Evolutionary conservation across 2,329 filamentous ascomycete genomes (phyloP).

Genomic region (Pseudopithomyces maydicus): DNA sequence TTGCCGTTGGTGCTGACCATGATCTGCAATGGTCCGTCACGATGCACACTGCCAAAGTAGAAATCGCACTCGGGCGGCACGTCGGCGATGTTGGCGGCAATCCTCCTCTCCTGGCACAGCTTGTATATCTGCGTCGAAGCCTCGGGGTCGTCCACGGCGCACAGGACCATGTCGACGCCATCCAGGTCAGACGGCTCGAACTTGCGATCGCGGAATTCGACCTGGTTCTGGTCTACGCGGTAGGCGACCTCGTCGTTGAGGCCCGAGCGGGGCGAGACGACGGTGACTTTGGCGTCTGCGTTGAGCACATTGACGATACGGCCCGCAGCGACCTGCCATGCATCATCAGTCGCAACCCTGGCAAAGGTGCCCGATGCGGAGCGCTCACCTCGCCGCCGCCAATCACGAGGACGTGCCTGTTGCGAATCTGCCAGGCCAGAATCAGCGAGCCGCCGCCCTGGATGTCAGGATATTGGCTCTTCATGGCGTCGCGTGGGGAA

Average conservation of each 20-base stretch:
- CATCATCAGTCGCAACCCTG: conserved; percentile 31
- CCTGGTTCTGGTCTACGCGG: conserved; percentile 75
- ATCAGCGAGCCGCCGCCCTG: conserved; percentile 93
- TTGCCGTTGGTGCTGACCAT: conserved; percentile 99
- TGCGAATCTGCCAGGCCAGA: conserved; percentile 91
- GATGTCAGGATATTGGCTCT: conserved; percentile 72
- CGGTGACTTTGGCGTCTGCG: conserved; percentile 87
- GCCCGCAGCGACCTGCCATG: conserved; percentile 83
- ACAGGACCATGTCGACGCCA: conserved; percentile 82
- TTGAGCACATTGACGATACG: conserved; percentile 94
- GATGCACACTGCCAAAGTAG: conserved; percentile 95
- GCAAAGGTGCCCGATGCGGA: conserved; percentile 23
- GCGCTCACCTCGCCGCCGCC: conserved; percentile 86
- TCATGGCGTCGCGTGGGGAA: conserved; percentile 46
- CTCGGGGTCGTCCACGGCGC: conserved; percentile 88
- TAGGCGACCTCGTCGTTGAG: conserved; percentile 88
- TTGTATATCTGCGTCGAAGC: conserved; percentile 94
- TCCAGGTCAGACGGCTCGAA: conserved; percentile 91
- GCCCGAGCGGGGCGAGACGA: conserved; percentile 79
- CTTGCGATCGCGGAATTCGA: conserved; percentile 78
- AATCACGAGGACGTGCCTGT: conserved; percentile 88
- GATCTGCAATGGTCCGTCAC: conserved; percentile 92
- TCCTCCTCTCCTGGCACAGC: conserved; percentile 81
- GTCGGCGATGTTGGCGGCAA: conserved; percentile 95
- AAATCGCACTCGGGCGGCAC: conserved; percentile 97